Evolutionary conservation across 306 rosid genomes (phyloP), one percentile per base, ranked within the genome.

Genomic region (Luffa acutangula): DNA sequence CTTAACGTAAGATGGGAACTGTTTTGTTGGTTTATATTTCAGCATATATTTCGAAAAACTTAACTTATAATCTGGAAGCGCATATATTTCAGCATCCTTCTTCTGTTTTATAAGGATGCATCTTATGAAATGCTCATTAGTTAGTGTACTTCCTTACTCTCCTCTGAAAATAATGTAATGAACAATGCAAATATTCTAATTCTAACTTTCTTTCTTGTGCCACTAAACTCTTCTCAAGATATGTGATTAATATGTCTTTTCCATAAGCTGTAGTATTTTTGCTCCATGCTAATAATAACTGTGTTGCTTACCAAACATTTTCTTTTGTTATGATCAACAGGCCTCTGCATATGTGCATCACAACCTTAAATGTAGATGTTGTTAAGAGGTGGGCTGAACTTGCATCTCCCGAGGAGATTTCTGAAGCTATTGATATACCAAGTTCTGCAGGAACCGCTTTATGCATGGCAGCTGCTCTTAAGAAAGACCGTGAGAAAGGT

Each of bases 401-500:
- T 86, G 94, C 98, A 80, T 87, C 89, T 48, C 52, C 84, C 11
- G 89, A 93, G 82, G 99, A 91, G 84, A 91, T 96, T 82, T 89
- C 89, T 42, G 93, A 89, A 82, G 94, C 97, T 75, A 91, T 96
- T 90, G 97, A 96, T 85, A 90, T 91, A 75, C 86, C 88, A 78
- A 87, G 91, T 81, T 88, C 97, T 76, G 76, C 89, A 81, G 99
- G 99, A 84, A 96, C 97, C 63, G 97, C 99, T 8, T 84, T 96
- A 82, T 96, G 99, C 86, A 90, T 96, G 98, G 99, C 99, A 37
- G 98, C 99, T 84, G 94, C 94, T 78, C 85, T 96, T 69, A 96
- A 96, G 92, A 96, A 93, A 83, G 97, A 90, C 85, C 98, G 93
- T 81, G 97, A 96, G 87, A 88, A 75, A 83, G 99, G 99, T 96